Evolutionary conservation across 768 basidiomycete genomes (phyloP).

Genomic region (Rickenella mellea): DNA sequence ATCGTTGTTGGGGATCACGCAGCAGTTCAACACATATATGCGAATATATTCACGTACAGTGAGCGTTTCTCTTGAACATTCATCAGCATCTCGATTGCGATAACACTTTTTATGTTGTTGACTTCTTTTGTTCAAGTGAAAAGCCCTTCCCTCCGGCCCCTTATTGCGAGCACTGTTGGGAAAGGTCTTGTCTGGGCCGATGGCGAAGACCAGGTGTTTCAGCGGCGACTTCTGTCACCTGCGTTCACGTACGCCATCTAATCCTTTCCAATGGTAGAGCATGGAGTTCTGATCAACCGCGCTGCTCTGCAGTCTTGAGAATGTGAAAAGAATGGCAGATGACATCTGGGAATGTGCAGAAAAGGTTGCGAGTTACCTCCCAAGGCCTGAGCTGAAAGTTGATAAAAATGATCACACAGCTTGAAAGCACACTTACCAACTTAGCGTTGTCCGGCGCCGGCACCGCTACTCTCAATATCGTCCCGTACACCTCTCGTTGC

Average conservation of each 20-base stretch:
- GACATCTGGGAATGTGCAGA: constrained; percentile 25
- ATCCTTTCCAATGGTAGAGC: background rate
- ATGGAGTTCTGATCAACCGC: background rate
- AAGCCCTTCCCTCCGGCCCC: too few species aligned
- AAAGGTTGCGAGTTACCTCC: constrained; percentile 20
- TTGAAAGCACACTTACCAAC: constrained; percentile 14
- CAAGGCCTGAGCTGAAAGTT: too few species aligned
- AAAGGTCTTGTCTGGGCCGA: too few species aligned
- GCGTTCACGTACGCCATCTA: constrained; percentile 23
- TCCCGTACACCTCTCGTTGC: constrained; percentile 13
- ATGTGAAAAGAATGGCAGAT: constrained; percentile 24
- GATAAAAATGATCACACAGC: too few species aligned
- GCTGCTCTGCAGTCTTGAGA: constrained; percentile 16
- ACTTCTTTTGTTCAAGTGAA: too few species aligned
- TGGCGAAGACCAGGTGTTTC: too few species aligned
- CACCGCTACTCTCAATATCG: constrained; percentile 13
- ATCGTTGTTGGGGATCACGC: constrained; percentile 26
- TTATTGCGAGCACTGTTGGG: too few species aligned
- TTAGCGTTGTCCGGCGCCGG: constrained; percentile 11
- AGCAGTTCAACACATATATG: constrained; percentile 28
- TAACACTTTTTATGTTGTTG: background rate
- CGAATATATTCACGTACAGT: constrained; percentile 24
- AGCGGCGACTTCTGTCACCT: constrained; percentile 23
- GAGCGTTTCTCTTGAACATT: constrained; percentile 5
- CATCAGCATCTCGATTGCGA: background rate